Conservation (phyloP, 2,329 filamentous ascomycete genomes). For the Fusarium pseudoanthophilum region DNA sequence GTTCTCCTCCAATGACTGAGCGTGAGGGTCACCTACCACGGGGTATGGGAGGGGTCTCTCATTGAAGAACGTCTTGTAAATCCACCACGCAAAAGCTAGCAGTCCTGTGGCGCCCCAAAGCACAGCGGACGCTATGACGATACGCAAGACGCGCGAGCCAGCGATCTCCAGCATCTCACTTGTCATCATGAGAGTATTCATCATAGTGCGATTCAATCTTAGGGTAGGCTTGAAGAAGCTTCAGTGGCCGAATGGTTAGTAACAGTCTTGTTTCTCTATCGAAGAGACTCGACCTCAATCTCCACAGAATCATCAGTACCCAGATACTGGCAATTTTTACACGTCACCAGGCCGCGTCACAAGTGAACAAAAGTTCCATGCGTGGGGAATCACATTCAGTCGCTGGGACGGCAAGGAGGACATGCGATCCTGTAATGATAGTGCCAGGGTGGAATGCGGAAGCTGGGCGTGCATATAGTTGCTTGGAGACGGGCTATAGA, state of each 20-base stretch:
- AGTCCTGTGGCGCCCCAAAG: background rate
- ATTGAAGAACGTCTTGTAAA: background rate
- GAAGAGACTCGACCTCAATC: no score
- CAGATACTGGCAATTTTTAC: background rate
- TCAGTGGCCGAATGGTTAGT: background rate
- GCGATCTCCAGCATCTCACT: background rate
- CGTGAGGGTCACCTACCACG: background rate
- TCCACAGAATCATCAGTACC: no score
- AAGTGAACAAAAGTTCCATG: fast-evolving
- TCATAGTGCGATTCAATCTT: background rate
- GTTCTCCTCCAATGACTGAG: background rate
- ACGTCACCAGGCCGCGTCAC: fast-evolving
- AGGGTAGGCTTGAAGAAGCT: fast-evolving
- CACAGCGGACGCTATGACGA: fast-evolving
- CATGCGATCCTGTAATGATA: no score
- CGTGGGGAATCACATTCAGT: fast-evolving
- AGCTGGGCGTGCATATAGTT: background rate
- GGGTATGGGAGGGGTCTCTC: fast-evolving
- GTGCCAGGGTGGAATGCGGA: no score
- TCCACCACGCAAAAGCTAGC: background rate
- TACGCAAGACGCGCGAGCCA: background rate
- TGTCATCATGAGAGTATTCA: fast-evolving
- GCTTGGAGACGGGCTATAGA: background rate
- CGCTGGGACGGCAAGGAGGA: no score
- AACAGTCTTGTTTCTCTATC: fast-evolving